These are phyloP conservation scores for Hypoxylon rubiginosum DNA, from an alignment of 2,329 filamentous ascomycete genomes.

Conservation along the genomic window DNA sequence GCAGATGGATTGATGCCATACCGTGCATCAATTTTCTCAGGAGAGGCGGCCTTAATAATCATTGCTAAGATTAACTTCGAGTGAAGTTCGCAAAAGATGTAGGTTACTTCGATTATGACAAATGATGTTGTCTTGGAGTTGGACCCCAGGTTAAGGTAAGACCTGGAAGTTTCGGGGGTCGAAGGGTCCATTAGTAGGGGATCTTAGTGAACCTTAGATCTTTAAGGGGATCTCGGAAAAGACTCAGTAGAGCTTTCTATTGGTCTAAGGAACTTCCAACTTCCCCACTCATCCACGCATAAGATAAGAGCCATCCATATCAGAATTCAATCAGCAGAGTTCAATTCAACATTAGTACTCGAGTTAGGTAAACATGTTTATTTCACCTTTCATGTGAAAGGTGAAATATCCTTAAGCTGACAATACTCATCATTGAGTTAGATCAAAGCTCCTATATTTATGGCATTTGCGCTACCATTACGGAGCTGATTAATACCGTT, in stretches of 20 bases:
- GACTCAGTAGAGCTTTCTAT: slow-evolving; percentile 5
- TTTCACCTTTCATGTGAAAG: background rate
- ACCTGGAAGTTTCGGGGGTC: slow-evolving; percentile 9
- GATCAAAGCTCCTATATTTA: background rate
- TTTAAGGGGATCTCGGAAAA: slow-evolving; percentile 5
- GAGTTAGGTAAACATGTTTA: too few species aligned
- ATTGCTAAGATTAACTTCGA: background rate
- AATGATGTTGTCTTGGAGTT: slow-evolving; percentile 2
- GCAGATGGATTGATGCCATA: slow-evolving; percentile 6
- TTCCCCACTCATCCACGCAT: background rate
- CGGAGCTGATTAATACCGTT: background rate
- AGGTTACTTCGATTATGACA: background rate
- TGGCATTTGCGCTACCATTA: background rate
- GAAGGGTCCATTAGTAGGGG: background rate
- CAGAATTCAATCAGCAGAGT: background rate
- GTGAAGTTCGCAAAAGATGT: background rate
- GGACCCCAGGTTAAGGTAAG: background rate
- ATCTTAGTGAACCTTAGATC: background rate
- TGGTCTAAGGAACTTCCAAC: background rate
- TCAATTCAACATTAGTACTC: background rate
- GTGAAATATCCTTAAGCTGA: background rate
- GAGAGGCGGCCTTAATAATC: background rate
- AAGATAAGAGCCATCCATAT: slow-evolving; percentile 1
- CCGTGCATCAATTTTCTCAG: background rate
- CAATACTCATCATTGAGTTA: background rate